phyloP scores from a whole-genome alignment of 1,139 yeast species.

The Sugiyamaella sp. region DNA sequence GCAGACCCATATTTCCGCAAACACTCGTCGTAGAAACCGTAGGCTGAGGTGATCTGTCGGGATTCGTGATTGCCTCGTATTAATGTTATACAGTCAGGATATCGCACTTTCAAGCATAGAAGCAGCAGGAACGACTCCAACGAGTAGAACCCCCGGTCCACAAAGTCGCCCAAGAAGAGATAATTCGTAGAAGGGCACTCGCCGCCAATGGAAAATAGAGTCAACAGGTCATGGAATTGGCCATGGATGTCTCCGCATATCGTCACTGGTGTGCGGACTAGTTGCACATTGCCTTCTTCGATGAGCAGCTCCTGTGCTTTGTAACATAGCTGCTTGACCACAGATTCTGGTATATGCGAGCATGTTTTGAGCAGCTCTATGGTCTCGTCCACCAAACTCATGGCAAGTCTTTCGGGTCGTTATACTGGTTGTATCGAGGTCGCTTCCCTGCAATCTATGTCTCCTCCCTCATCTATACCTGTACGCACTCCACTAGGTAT shows the following conservation, averaged over 20 bases:
- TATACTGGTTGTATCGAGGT: not conserved
- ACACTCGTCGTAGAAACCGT: conserved; percentile 97
- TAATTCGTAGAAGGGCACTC: conserved; percentile 79
- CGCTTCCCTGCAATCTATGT: not conserved
- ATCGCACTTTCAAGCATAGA: conserved; percentile 82
- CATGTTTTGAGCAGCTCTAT: conserved; percentile 68
- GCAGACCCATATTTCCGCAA: conserved; percentile 93
- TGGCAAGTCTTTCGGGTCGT: too few relatives aligned
- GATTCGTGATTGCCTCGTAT: conserved; percentile 97
- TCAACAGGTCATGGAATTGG: conserved; percentile 88
- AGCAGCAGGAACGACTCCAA: conserved; percentile 78
- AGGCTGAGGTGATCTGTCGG: conserved; percentile 95
- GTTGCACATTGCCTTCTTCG: conserved; percentile 89
- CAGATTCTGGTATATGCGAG: conserved; percentile 79
- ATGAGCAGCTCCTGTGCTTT: conserved; percentile 89
- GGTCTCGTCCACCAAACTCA: conserved; percentile 40
- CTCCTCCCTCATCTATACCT: not conserved
- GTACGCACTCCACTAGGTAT: too few relatives aligned
- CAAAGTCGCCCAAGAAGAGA: conserved; percentile 76
- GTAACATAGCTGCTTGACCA: conserved; percentile 77
- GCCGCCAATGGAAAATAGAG: conserved; percentile 82
- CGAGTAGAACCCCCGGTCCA: conserved; percentile 96
- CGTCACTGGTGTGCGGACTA: conserved; percentile 94
- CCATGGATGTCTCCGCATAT: conserved; percentile 99
- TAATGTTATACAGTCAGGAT: conserved; percentile 92